A percentile compares a stretch with the other conserved stretches of the same genome.
These are phyloP conservation scores for Torulaspora globosa DNA, from an alignment of 1,139 yeast species.

Conservation along the genomic window DNA sequence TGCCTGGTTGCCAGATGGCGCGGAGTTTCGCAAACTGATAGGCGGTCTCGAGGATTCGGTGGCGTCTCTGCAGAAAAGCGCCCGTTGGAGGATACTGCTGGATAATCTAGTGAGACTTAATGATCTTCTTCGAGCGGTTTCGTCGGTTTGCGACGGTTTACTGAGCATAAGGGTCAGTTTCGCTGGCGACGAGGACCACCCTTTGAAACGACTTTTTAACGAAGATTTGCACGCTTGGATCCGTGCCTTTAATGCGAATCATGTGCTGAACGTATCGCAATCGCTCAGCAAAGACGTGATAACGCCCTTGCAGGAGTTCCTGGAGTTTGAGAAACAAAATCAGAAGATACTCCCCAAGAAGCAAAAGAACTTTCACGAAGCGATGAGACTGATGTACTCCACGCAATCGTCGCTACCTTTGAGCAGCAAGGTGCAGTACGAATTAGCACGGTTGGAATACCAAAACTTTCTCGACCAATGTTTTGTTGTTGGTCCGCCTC, in stretches of 20 bases:
- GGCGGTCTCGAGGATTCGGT: slow-evolving; percentile 5
- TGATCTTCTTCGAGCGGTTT: slow-evolving; percentile 3
- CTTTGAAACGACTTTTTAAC: slow-evolving; percentile 6
- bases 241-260: neutral
- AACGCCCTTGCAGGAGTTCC: slow-evolving; percentile 7
- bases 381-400: slow-evolving; percentile 7
- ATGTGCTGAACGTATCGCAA: slow-evolving; percentile 2
- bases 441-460: slow-evolving; percentile 11
- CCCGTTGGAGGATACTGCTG: slow-evolving; percentile 5
- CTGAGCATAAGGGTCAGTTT: neutral
- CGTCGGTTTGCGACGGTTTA: slow-evolving; percentile 1
- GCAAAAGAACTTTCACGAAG: slow-evolving; percentile 10
- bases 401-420: slow-evolving; percentile 5
- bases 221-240: slow-evolving; percentile 4
- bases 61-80: slow-evolving; percentile 4
- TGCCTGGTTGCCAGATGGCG: slow-evolving; percentile 10
- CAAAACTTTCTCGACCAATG: slow-evolving; percentile 10
- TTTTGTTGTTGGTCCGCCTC: slow-evolving; percentile 7
- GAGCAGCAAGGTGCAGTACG: slow-evolving; percentile 6
- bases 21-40: slow-evolving; percentile 4
- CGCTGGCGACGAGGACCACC: slow-evolving; percentile 2
- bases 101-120: slow-evolving; percentile 6
- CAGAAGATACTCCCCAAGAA: slow-evolving; percentile 7
- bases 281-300: slow-evolving; percentile 4
- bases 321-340: slow-evolving; percentile 8